Evolutionary conservation across 495 filamentous ascomycete species (phyloP).

Genomic region (Clavariopsis aquatica): DNA sequence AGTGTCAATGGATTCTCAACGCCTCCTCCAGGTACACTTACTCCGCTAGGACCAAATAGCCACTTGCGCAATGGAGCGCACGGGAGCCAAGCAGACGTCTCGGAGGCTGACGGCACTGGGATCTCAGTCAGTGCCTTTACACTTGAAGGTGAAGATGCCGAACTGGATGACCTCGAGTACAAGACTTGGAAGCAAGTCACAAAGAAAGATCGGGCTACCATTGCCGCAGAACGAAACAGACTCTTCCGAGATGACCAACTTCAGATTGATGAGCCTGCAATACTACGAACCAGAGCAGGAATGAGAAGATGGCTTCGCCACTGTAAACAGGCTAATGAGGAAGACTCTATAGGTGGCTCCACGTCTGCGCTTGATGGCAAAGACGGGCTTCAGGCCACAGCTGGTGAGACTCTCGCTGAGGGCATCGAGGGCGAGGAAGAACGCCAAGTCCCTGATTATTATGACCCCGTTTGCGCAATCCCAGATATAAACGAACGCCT

Average conservation of each 20-base stretch:
- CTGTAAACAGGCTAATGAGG: slow-evolving; percentile 62
- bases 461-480: slow-evolving; percentile 80
- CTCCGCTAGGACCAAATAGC: slow-evolving; percentile 74
- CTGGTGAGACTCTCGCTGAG: slow-evolving; percentile 78
- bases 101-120: slow-evolving; percentile 72
- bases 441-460: slow-evolving; percentile 83
- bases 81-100: slow-evolving; percentile 72
- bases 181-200: slow-evolving; percentile 99
- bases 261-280: slow-evolving; percentile 82
- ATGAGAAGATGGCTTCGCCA: slow-evolving; percentile 80
- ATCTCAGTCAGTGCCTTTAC: slow-evolving; percentile 63
- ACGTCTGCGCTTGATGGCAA: slow-evolving; percentile 48
- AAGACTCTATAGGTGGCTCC: slow-evolving; percentile 46
- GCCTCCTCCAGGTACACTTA: slow-evolving; percentile 73
- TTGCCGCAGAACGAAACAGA: slow-evolving; percentile 76
- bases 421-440: slow-evolving; percentile 87
- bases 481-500: slow-evolving; percentile 77
- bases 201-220: slow-evolving; percentile 89
- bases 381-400: slow-evolving; percentile 51
- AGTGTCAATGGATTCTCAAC: slow-evolving; percentile 83
- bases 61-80: slow-evolving; percentile 54
- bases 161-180: slow-evolving; percentile 83
- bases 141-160: slow-evolving; percentile 53
- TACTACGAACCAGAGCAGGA: slow-evolving; percentile 73
- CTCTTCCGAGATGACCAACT: slow-evolving; percentile 82